Conservation (phyloP, 164 flowering plant species). For the Magnolia changhungtana region DNA sequence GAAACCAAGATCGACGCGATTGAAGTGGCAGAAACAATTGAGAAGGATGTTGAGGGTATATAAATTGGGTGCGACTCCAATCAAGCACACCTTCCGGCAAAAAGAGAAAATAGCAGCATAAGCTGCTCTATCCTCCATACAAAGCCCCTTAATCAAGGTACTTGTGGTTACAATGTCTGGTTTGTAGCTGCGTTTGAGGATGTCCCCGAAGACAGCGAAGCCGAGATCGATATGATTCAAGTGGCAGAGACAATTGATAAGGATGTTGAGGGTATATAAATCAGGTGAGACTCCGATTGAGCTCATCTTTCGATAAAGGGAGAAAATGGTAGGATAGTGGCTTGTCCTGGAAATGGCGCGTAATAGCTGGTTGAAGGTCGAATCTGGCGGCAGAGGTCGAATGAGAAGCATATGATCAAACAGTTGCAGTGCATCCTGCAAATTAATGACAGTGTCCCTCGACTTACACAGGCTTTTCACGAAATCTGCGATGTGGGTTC, state of each 20-base stretch:
- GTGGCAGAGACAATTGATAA: slow-evolving; percentile 22
- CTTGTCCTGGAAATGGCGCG: slow-evolving; percentile 6
- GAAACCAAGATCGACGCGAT: slow-evolving; percentile 8
- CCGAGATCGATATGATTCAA: slow-evolving; percentile 7
- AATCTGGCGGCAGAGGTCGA: slow-evolving; percentile 13
- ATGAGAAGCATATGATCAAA: slow-evolving; percentile 9
- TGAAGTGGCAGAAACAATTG: slow-evolving; percentile 20
- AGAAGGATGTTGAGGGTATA: slow-evolving; percentile 16
- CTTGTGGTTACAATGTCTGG: slow-evolving; percentile 5
- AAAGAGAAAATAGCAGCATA: slow-evolving; percentile 7
- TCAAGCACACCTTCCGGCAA: slow-evolving; percentile 7
- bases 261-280: slow-evolving; percentile 9
- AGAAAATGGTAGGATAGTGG: slow-evolving; percentile 2
- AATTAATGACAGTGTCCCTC: background rate
- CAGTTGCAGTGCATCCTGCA: slow-evolving; percentile 2
- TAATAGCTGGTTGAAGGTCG: slow-evolving; percentile 7
- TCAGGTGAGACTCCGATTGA: slow-evolving; percentile 5
- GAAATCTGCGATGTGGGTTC: background rate
- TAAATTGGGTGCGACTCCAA: slow-evolving; percentile 4
- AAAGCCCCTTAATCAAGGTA: slow-evolving; percentile 13
- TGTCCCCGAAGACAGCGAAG: slow-evolving; percentile 20
- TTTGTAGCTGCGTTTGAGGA: slow-evolving; percentile 10
- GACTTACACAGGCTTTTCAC: background rate
- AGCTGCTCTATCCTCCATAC: slow-evolving; percentile 3
- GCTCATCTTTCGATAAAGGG: slow-evolving; percentile 10